Evolutionary conservation across 2,329 filamentous ascomycete genomes (phyloP).

Genomic region (Paracoccidioides lutzii): DNA sequence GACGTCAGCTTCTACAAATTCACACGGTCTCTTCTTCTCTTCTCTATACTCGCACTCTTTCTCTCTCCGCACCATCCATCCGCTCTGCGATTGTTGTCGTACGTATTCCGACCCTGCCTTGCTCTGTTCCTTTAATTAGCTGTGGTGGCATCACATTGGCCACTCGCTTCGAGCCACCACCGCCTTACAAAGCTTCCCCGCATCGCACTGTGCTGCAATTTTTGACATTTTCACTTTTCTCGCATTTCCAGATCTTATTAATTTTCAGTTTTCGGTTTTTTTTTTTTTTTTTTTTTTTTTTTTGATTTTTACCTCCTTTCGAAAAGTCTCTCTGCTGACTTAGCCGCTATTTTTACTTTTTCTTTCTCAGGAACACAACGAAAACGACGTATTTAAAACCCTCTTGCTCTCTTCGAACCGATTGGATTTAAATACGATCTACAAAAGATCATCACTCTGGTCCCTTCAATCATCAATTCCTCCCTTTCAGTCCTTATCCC

Average conservation of each 20-base stretch:
- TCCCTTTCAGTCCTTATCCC: constrained; percentile 4
- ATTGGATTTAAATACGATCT: neutral
- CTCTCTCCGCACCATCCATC: neutral
- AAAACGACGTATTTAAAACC: neutral
- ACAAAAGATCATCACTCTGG: neutral
- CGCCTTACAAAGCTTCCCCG: constrained; percentile 2
- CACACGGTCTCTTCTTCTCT: neutral
- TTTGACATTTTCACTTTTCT: neutral
- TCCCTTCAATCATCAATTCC: neutral
- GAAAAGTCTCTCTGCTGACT: neutral
- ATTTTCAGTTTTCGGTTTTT: neutral
- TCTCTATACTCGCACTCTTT: neutral
- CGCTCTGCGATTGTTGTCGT: neutral
- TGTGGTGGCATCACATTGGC: neutral
- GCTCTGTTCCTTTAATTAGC: neutral
- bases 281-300: neutral
- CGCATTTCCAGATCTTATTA: neutral
- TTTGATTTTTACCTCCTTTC: no score
- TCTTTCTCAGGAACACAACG: neutral
- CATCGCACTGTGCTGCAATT: constrained; percentile 6
- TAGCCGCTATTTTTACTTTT: neutral
- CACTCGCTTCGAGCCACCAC: constrained; percentile 2
- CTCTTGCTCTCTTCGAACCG: constrained; percentile 3
- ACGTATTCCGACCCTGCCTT: neutral
- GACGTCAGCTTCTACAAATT: no score